Evolutionary conservation across 768 basidiomycete species (phyloP), one percentile per base, ranked within the genome.

Genomic region (Gautieria morchelliformis): DNA sequence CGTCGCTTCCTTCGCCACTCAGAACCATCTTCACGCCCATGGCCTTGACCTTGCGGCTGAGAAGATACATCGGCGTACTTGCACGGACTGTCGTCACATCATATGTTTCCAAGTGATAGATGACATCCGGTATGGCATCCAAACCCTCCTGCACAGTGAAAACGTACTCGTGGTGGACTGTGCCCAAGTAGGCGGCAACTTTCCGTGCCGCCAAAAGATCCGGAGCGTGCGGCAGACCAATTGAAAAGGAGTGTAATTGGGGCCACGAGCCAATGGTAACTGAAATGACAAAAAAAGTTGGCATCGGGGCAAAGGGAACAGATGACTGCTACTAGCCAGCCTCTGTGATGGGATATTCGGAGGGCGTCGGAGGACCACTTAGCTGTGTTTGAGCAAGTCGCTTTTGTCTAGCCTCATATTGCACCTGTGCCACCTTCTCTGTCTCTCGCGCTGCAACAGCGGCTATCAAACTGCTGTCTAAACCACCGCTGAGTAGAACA

Each of bases 1-100:
- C 96, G 64, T 99, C 96, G 61, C 89, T 92, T 40, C 96, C 96
- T 72, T 99, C 96, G 17, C 96, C 96, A 62, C 88, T 91, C 37
- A 98, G 78, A 15, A 99, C 96, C 96, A 99, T 99, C 75, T 99
- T 99, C 53, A 99, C 96, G 58, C 96, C 96, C 90, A 93, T 97
- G 4, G 96, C 95, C 74, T 98, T 99, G 75, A 99, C 94, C 75
- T 99, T 98, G 50, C 96, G 81, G 68, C 89, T 92, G 59, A 99
- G 82, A 30, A 99, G 84, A 72, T 98, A 98, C 96, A 99, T 99
- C 3, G 96, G 96, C 4, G 94, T 97, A 65, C 89, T 92, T 9
- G 96, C 96, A 49, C 96, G 87, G 50, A 97, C 91, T 40, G 96
- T 99, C 30, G 96, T 99, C 58, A 99, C 96, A 69, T 99, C 96